phyloP scores from a whole-genome alignment of 768 basidiomycete species.

The Pluteus cervinus region DNA sequence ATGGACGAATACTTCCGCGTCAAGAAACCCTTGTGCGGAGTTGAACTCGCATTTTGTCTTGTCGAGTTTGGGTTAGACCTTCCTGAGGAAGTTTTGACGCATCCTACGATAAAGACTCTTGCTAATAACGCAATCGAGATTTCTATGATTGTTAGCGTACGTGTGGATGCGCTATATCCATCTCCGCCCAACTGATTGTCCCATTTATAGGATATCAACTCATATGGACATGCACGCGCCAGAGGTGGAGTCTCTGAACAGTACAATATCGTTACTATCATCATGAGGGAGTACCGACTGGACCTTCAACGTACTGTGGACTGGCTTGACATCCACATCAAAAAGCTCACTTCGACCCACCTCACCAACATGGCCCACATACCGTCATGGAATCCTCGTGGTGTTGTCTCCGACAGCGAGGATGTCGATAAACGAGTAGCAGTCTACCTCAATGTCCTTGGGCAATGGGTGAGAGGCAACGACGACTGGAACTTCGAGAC shows the following conservation, averaged over 20 bases:
- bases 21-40: conserved; percentile 14
- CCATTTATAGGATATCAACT: conserved; percentile 16
- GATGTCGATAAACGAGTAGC: conserved; percentile 24
- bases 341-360: conserved; percentile 6
- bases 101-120: conserved; percentile 12
- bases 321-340: conserved; percentile 9
- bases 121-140: conserved; percentile 10
- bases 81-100: conserved; percentile 14
- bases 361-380: conserved; percentile 4
- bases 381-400: conserved; percentile 12
- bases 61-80: conserved; percentile 16
- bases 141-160: conserved; percentile 12
- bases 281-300: conserved; percentile 12
- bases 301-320: conserved; percentile 12
- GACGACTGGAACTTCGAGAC: conserved; percentile 40
- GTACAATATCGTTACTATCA: conserved; percentile 16
- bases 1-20: conserved; percentile 14
- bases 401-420: too few relatives aligned
- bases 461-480: conserved; percentile 31
- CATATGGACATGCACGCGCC: conserved; percentile 14
- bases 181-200: background rate
- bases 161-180: background rate
- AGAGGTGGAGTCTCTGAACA: conserved; percentile 11
- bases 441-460: conserved; percentile 31
- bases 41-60: conserved; percentile 10